phyloP scores from a whole-genome alignment of 2,329 filamentous ascomycete species.

The Monilinia aucupariae region DNA sequence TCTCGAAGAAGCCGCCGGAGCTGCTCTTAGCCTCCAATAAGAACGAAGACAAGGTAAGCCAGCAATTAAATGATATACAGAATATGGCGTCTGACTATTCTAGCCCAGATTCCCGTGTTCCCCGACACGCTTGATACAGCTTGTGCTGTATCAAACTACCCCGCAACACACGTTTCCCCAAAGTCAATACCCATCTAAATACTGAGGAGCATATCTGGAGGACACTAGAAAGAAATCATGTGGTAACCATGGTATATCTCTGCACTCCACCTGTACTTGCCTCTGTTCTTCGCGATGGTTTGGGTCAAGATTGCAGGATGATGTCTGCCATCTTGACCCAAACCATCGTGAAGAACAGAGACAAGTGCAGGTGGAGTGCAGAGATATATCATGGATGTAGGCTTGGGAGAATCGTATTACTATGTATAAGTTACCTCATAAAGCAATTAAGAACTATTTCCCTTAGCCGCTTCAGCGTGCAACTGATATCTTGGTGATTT shows the following conservation, averaged over 20 bases:
- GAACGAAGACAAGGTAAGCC: not conserved
- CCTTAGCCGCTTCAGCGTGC: not conserved
- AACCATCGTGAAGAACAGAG: not conserved
- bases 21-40: not conserved
- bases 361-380: not conserved
- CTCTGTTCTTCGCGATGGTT: not conserved
- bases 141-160: too few species aligned
- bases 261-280: not conserved
- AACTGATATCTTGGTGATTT: not conserved
- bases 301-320: not conserved
- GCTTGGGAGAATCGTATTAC: not conserved
- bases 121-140: too few species aligned
- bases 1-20: too few species aligned
- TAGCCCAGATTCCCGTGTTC: too few species aligned
- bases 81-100: not conserved
- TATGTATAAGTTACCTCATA: not conserved
- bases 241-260: not conserved
- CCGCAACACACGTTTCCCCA: too few species aligned
- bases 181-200: too few species aligned
- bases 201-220: too few species aligned
- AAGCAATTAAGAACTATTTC: not conserved
- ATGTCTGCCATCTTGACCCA: not conserved
- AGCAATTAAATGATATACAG: not conserved
- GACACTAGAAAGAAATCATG: too few species aligned
- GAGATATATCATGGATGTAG: not conserved